Base-by-base conservation (phyloP, 2,329 filamentous ascomycete species). In the Claviceps monticola region DNA sequence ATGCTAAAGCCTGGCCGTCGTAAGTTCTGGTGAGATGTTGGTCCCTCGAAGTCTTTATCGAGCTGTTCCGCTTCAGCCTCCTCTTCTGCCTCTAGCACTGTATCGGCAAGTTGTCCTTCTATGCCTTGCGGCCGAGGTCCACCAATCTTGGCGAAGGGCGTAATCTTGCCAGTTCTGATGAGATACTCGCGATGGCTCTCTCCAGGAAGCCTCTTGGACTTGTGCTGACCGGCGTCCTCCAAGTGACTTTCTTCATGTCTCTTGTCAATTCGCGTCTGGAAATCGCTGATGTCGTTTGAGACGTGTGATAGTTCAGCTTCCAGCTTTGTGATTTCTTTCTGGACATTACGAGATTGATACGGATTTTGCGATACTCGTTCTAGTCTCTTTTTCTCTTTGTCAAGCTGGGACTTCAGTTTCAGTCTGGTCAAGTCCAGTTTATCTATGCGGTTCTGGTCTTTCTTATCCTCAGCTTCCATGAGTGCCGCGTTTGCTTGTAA, bases 81-180 rank as follows among this genome's bases (percentile, higher is more conserved):
- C 53, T 88, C 84, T 62, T 95, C 89, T 0, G 86, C 88, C 63
- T 94, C 87, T 14, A 90, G 71, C 53, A 95, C 77, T 2, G 83
- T 84, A 61, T 90, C 83, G 11, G 85, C 84, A 16, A 95, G 72
- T 54, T 83, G 83, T 2, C 84, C 84, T 45, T 83, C 75, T 2
- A 82, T 74, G 3, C 77, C 80, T 29, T 79, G 72, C 3, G 74
- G 74, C 1, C 82, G 71, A n/a, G 79, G 74, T 14, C 79, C 75
- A 26, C 81, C 81, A 59, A 95, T 78, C 56, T 84, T 86, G 7
- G 89, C 86, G 62, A 98, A 98, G 0, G 93, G 93, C 0, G 93
- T 98, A 58, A 98, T 97, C 69, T 97, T 97, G 55, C 93, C 93
- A 0, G 91, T 98, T 29, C 93, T 82, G 48, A 98, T 93, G 46